phyloP scores from a whole-genome alignment of 192 early-diverging fungal genomes.

The Oehlia diaphana region DNA sequence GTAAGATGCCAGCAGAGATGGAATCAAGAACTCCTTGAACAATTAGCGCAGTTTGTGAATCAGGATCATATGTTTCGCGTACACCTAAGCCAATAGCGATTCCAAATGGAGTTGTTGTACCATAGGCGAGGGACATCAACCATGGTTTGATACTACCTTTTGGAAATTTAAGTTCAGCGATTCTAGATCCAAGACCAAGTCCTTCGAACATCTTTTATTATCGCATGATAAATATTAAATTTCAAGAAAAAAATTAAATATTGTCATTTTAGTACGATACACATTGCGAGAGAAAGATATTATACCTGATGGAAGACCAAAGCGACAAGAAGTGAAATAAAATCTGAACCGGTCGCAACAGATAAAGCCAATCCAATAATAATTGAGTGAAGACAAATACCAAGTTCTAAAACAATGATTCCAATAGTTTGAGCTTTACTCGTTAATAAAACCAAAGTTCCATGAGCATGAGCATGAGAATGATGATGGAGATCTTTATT shows the following conservation, averaged over 20 bases:
- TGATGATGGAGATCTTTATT: neutral
- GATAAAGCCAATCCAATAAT: constrained; percentile 73
- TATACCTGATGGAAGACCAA: constrained; percentile 75
- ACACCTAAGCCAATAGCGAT: constrained; percentile 77
- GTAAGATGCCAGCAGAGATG: constrained; percentile 77
- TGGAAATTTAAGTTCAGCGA: constrained; percentile 51
- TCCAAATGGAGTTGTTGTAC: constrained; percentile 84
- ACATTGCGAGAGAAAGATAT: neutral
- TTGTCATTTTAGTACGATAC: neutral
- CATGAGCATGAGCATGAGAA: neutral
- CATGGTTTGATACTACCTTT: constrained; percentile 45
- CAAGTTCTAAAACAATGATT: constrained; percentile 64
- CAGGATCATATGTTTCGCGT: constrained; percentile 57
- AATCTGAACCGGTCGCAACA: constrained; percentile 55
- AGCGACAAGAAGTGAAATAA: constrained; percentile 62
- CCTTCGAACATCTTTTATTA: constrained; percentile 71
- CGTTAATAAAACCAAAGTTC: neutral
- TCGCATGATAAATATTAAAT: neutral
- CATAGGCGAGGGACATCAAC: constrained; percentile 60
- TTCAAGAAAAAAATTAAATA: constrained; percentile 10
- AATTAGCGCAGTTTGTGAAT: constrained; percentile 53
- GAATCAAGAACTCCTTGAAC: constrained; percentile 78
- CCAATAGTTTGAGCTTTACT: constrained; percentile 34
- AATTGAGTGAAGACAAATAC: constrained; percentile 69
- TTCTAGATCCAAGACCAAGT: constrained; percentile 72